Percentiles rank a stretch among this genome's conserved stretches.
These are phyloP conservation scores for Metschnikowia drakensbergensis DNA, from an alignment of 805 yeast genomes.

Conservation along the genomic window DNA sequence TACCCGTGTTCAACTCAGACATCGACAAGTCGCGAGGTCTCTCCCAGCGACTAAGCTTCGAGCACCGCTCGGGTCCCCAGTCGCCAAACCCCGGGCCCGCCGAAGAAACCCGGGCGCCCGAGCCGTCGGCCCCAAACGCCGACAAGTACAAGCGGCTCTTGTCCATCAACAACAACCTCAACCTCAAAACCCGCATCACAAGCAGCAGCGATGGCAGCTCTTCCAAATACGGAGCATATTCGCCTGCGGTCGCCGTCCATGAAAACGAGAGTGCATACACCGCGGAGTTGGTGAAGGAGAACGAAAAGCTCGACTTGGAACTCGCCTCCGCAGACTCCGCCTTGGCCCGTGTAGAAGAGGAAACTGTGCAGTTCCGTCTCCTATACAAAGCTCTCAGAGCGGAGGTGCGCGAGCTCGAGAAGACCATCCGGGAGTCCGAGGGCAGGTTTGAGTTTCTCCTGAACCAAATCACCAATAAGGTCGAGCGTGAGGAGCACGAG, in stretches of 20 bases:
- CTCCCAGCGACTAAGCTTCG: background rate
- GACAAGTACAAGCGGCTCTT: constrained; percentile 13
- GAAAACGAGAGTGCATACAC: background rate
- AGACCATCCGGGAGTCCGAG: constrained; percentile 9
- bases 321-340: constrained; percentile 13
- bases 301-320: constrained; percentile 21
- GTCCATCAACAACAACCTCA: constrained; percentile 14
- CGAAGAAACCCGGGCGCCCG: too few relatives aligned
- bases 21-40: background rate
- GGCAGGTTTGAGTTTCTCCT: constrained; percentile 24
- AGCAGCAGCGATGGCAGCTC: background rate
- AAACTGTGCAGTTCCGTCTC: constrained; percentile 7
- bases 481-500: constrained; percentile 27
- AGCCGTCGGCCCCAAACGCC: background rate
- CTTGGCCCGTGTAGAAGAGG: constrained; percentile 7
- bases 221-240: background rate
- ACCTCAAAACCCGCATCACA: constrained; percentile 7
- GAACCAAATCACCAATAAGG: constrained; percentile 27
- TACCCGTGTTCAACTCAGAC: constrained; percentile 10
- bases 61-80: background rate
- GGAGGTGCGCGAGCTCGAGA: constrained; percentile 7
- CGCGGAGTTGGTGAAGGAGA: background rate
- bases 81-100: too few relatives aligned
- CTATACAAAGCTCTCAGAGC: constrained; percentile 11
- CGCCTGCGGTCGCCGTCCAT: background rate